phyloP scores from a whole-genome alignment of 257 asterid genomes.

The Jasminum sambac region DNA sequence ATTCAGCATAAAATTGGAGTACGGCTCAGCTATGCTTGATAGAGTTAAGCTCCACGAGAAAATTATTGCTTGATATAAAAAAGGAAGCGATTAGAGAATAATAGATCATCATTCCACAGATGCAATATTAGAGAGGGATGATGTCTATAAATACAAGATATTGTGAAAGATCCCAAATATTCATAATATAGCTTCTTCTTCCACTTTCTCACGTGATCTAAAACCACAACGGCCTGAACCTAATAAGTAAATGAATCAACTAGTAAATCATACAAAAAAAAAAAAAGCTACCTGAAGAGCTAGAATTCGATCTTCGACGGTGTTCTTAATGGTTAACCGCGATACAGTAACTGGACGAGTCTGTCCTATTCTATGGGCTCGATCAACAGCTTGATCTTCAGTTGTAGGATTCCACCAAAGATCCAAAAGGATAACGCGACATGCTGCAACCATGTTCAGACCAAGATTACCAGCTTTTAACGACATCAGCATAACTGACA shows the following conservation, averaged over 20 bases:
- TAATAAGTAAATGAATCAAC: slow-evolving; percentile 4
- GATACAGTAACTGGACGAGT: slow-evolving; percentile 91
- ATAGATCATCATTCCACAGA: not conserved
- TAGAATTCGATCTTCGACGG: slow-evolving; percentile 95
- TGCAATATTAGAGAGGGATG: not conserved
- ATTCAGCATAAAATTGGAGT: not conserved
- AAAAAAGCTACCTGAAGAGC: slow-evolving; percentile 74
- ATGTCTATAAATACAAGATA: not conserved
- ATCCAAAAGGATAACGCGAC: slow-evolving; percentile 92
- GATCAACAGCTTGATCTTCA: slow-evolving; percentile 97
- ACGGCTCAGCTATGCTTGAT: not conserved
- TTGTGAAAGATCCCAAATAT: not conserved
- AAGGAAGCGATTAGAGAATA: not conserved
- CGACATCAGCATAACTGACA: slow-evolving; percentile 95
- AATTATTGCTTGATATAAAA: not conserved
- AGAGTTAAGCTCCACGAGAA: not conserved
- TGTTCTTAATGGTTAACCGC: slow-evolving; percentile 76
- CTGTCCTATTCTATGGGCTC: slow-evolving; percentile 99
- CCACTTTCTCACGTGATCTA: not conserved
- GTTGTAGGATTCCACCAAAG: slow-evolving; percentile 99
- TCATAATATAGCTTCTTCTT: not conserved
- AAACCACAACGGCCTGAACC: not conserved
- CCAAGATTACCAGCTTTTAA: slow-evolving; percentile 98
- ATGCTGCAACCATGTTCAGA: slow-evolving; percentile 97
- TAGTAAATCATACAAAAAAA: not conserved